Conservation (phyloP, 164 flowering plant genomes). For the Stephania yunnanensis region DNA sequence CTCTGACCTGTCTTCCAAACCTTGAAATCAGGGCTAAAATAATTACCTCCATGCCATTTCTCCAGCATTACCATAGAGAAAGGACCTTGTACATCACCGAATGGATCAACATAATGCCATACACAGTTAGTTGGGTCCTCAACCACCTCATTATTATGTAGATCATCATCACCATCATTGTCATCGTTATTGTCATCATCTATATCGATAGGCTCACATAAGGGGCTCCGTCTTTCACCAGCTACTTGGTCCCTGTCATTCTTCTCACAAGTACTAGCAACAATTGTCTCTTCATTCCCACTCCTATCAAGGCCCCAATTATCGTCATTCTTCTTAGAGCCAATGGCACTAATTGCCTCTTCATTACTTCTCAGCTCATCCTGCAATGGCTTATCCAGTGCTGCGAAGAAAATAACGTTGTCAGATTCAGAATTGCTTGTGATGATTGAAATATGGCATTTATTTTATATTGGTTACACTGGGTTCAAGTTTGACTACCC, state of each 20-base stretch:
- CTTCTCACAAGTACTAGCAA: background rate
- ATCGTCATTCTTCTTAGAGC: background rate
- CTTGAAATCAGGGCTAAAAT: constrained; percentile 19
- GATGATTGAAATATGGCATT: background rate
- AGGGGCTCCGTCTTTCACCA: background rate
- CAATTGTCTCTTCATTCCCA: background rate
- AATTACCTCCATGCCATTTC: constrained; percentile 21
- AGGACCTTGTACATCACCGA: constrained; percentile 28
- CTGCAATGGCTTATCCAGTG: background rate
- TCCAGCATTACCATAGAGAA: constrained; percentile 20
- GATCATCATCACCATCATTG: background rate
- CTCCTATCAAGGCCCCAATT: no score
- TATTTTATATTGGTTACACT: background rate
- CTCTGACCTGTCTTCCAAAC: constrained; percentile 37
- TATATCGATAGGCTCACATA: constrained; percentile 24
- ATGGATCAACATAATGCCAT: constrained; percentile 32
- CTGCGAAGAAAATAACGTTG: background rate
- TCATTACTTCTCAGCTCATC: background rate
- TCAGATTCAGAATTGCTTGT: background rate
- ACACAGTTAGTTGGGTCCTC: constrained; percentile 9
- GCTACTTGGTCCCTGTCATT: background rate
- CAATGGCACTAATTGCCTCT: background rate
- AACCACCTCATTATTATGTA: background rate
- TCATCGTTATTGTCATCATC: constrained; percentile 21
- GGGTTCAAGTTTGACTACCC: background rate